Conservation (phyloP, 108 stramenopile species). For the Skeletonema costatum region DNA sequence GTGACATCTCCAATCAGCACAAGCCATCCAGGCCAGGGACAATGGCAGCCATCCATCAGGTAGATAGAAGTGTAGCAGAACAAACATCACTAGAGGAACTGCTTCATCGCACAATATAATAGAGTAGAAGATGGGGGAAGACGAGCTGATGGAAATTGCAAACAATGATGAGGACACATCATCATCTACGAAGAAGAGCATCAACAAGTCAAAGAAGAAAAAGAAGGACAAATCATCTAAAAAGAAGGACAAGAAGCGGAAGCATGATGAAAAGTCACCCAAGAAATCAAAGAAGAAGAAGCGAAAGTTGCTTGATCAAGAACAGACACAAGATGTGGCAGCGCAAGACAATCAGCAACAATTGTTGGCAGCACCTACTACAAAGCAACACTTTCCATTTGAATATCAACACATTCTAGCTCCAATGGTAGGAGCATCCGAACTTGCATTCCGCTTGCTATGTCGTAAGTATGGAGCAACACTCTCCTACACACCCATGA, state of each 20-base stretch:
- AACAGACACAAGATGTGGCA: background rate
- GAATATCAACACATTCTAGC: slow-evolving; percentile 79
- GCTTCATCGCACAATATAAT: no score
- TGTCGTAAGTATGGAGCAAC: slow-evolving; percentile 94
- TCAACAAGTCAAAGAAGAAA: background rate
- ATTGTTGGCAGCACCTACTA: background rate
- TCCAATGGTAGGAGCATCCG: slow-evolving; percentile 97
- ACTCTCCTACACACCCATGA: slow-evolving; percentile 98
- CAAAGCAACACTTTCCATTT: slow-evolving; percentile 43
- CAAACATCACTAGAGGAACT: no score
- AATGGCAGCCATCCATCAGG: no score
- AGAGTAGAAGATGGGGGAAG: background rate
- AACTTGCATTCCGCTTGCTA: slow-evolving; percentile 89
- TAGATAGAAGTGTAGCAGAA: no score
- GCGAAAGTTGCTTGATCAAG: background rate
- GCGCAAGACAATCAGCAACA: background rate
- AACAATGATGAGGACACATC: background rate
- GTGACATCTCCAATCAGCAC: no score
- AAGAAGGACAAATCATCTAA: background rate
- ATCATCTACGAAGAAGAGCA: background rate
- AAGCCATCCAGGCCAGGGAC: no score
- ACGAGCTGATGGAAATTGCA: background rate
- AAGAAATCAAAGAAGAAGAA: background rate
- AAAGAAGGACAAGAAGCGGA: background rate
- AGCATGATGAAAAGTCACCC: background rate